Percentiles rank a stretch among this genome's conserved stretches.
These are phyloP conservation scores for Populus alba DNA, from an alignment of 345 rosid species.

Conservation along the genomic window DNA sequence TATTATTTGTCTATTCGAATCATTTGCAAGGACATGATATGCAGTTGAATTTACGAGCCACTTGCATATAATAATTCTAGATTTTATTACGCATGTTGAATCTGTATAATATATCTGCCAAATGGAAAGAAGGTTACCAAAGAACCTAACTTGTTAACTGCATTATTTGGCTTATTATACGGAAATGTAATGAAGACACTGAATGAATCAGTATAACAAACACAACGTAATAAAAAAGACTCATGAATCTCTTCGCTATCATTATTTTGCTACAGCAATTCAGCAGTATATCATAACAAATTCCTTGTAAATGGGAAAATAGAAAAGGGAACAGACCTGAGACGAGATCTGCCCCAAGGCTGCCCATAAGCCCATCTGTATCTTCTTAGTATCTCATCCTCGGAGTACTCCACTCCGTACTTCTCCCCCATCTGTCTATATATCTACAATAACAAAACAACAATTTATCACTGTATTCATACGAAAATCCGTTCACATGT, in stretches of 20 bases:
- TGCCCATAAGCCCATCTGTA: constrained; percentile 89
- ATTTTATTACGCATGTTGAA: not conserved
- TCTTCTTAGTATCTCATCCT: constrained; percentile 75
- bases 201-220: not conserved
- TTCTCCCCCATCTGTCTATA: constrained; percentile 83
- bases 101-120: not conserved
- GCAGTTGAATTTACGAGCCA: not conserved
- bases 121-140: not conserved
- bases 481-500: not conserved
- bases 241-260: not conserved
- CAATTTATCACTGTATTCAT: not conserved
- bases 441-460: constrained; percentile 42
- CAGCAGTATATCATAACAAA: too few relatives aligned
- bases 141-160: not conserved
- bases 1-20: not conserved
- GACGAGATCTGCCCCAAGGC: constrained; percentile 96
- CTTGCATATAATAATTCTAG: not conserved
- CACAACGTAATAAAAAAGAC: not conserved
- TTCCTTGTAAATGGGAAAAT: not conserved
- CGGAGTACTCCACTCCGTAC: constrained; percentile 86
- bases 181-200: not conserved
- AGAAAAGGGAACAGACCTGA: constrained; percentile 47
- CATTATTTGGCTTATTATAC: not conserved
- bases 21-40: not conserved
- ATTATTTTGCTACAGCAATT: not conserved